phyloP scores from a whole-genome alignment of 805 yeast genomes.

The Grigorovia transvaalensis region DNA sequence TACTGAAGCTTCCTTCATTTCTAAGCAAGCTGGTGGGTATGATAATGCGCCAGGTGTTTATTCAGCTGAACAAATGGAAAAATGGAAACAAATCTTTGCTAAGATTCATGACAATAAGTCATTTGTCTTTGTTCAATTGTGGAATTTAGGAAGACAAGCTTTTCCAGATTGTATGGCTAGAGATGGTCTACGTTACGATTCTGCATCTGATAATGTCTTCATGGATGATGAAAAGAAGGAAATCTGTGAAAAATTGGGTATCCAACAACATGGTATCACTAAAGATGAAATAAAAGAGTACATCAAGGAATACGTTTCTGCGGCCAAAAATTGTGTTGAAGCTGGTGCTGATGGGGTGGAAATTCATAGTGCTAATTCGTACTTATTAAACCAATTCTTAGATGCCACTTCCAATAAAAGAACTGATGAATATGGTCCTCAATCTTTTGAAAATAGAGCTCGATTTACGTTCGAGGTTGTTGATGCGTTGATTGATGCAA shows the following conservation, averaged over 20 bases:
- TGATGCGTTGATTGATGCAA: conserved; percentile 39
- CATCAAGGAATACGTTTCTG: conserved; percentile 33
- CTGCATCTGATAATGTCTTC: conserved; percentile 32
- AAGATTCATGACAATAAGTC: conserved; percentile 42
- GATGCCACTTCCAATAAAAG: conserved; percentile 36
- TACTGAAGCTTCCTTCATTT: conserved; percentile 45
- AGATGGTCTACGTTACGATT: conserved; percentile 30
- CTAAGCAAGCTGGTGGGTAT: conserved; percentile 33
- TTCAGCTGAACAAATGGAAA: conserved; percentile 35
- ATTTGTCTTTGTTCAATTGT: conserved; percentile 38
- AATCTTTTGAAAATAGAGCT: conserved; percentile 39
- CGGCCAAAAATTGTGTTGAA: conserved; percentile 32
- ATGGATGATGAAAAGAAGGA: conserved; percentile 26
- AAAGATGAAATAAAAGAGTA: conserved; percentile 31
- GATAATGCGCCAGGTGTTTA: conserved; percentile 40
- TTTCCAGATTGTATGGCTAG: conserved; percentile 29
- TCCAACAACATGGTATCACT: conserved; percentile 24
- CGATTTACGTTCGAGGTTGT: conserved; percentile 37
- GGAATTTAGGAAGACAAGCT: conserved; percentile 38
- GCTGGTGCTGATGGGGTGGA: conserved; percentile 50
- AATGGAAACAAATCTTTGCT: conserved; percentile 41
- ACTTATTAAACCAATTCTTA: conserved; percentile 45
- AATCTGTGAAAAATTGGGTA: conserved; percentile 26
- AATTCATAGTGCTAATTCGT: conserved; percentile 60
- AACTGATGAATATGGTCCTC: conserved; percentile 43